Evolutionary conservation across 352 stramenopile genomes (phyloP), one percentile per base, ranked within the genome.

Genomic region (Blastocystis sp.): DNA sequence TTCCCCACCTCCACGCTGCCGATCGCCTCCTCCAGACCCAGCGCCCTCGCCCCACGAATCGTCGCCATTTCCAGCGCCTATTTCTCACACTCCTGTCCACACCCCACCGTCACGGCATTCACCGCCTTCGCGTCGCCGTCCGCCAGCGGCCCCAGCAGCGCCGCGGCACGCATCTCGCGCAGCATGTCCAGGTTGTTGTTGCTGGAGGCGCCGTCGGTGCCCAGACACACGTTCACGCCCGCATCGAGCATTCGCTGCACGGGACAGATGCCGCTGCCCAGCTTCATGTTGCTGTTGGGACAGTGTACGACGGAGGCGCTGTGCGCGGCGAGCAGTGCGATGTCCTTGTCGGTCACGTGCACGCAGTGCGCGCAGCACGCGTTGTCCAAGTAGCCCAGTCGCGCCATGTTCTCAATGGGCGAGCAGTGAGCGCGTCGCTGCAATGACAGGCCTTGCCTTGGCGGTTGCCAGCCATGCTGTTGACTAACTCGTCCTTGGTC

Each of bases 181-280:
- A 95, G 92, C 93, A 96, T 95, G 80, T 95, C 92, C 74, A 95
- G 91, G 82, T 92, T 93, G 88, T 95, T 95, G 89, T 96, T 96
- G 89, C 92, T 94, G 9, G 93, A 92, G 4, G 92, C 92, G 28
- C 93, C 90, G 89, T 96, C 93, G 82, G 93, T 96, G 62, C 93
- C 93, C 60, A 96, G 91, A 28, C 91, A 92, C 0, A 96, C 93
- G 88, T 95, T 96, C 14, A 95, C 92, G 40, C 93, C 93, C 1
- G 89, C 89, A 41, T 92, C 90, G 17, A 95, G 60, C 88, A 95
- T 91, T 23, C 92, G 90, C 34, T 91, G 89, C 67, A 95, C 92
- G 43, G 90, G 92, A 19, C 91, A 94, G 71, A 95, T 93, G 40
- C 93, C 93, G 52, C 56, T 79, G 62, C 92, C 93, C 62, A 96